These are phyloP conservation scores for Chimonanthus salicifolius DNA, from an alignment of 164 flowering plant genomes.

Conservation along the genomic window DNA sequence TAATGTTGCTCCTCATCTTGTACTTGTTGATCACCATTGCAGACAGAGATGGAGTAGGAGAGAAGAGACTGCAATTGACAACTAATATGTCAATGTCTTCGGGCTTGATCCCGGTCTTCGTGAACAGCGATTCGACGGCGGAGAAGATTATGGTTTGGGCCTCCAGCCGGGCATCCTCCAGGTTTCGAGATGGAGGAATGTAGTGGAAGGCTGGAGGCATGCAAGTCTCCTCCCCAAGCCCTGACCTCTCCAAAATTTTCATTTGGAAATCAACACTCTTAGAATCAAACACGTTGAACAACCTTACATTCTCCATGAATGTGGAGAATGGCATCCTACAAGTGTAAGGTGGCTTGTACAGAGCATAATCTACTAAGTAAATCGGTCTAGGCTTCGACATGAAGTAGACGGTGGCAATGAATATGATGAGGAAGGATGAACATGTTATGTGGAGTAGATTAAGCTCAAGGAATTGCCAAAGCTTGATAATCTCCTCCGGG, in stretches of 20 bases:
- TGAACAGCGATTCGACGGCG: slow-evolving; percentile 7
- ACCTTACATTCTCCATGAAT: slow-evolving; percentile 14
- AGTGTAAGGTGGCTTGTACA: slow-evolving; percentile 14
- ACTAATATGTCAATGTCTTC: slow-evolving; percentile 17
- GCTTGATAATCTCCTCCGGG: slow-evolving; percentile 2
- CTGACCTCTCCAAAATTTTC: slow-evolving; percentile 17
- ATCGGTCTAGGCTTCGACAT: slow-evolving; percentile 10
- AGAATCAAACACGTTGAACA: slow-evolving; percentile 4
- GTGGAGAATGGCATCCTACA: slow-evolving; percentile 13
- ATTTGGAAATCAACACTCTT: slow-evolving; percentile 14
- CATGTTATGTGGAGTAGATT: slow-evolving; percentile 14
- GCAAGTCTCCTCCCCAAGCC: slow-evolving; percentile 17
- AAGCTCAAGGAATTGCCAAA: not conserved
- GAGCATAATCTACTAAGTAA: slow-evolving; percentile 21
- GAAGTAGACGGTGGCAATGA: slow-evolving; percentile 10
- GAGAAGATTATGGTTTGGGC: slow-evolving; percentile 17
- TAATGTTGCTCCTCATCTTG: slow-evolving; percentile 19
- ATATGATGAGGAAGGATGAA: slow-evolving; percentile 4
- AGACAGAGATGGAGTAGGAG: slow-evolving; percentile 19
- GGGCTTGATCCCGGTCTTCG: slow-evolving; percentile 7
- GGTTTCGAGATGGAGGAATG: slow-evolving; percentile 11
- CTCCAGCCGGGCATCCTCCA: slow-evolving; percentile 8
- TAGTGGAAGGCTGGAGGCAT: slow-evolving; percentile 12
- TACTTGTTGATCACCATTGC: slow-evolving; percentile 21
- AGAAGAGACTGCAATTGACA: slow-evolving; percentile 16